Evolutionary conservation across 1,284 basidiomycete genomes (phyloP).

Genomic region (Tetrapyrgos nigripes): DNA sequence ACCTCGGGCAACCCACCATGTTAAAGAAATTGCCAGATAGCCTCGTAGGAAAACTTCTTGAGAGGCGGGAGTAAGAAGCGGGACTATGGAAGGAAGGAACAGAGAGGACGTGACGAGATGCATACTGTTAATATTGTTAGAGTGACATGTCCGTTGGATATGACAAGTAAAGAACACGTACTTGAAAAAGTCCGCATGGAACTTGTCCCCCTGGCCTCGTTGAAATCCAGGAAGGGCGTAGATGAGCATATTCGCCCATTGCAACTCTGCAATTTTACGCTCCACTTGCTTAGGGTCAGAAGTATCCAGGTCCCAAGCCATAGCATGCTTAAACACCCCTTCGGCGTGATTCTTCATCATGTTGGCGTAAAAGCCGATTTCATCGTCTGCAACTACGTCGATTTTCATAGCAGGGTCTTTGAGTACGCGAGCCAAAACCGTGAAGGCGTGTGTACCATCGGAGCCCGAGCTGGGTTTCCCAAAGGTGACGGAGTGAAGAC

Average conservation of each 20-base stretch:
- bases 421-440: constrained; percentile 52
- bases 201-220: constrained; percentile 35
- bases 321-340: constrained; percentile 48
- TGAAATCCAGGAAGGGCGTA: constrained; percentile 50
- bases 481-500: constrained; percentile 23
- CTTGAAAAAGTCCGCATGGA: constrained; percentile 56
- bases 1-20: constrained; percentile 49
- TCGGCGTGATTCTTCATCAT: constrained; percentile 43
- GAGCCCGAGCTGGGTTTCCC: constrained; percentile 15
- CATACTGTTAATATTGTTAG: constrained; percentile 42
- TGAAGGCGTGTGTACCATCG: constrained; percentile 42
- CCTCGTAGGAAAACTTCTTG: constrained; percentile 48
- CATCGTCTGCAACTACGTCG: constrained; percentile 24
- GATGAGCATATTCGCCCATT: constrained; percentile 48
- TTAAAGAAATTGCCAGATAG: constrained; percentile 46
- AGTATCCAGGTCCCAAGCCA: constrained; percentile 53
- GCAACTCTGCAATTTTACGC: constrained; percentile 53
- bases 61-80: constrained; percentile 42
- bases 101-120: constrained; percentile 60
- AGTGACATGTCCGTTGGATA: not conserved
- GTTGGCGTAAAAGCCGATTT: constrained; percentile 28
- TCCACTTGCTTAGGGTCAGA: constrained; percentile 40
- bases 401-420: constrained; percentile 45
- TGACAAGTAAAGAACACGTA: constrained; percentile 31
- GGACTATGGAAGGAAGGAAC: constrained; percentile 51